Evolutionary conservation across 257 asterid species (phyloP).

Genomic region (Mentha longifolia): DNA sequence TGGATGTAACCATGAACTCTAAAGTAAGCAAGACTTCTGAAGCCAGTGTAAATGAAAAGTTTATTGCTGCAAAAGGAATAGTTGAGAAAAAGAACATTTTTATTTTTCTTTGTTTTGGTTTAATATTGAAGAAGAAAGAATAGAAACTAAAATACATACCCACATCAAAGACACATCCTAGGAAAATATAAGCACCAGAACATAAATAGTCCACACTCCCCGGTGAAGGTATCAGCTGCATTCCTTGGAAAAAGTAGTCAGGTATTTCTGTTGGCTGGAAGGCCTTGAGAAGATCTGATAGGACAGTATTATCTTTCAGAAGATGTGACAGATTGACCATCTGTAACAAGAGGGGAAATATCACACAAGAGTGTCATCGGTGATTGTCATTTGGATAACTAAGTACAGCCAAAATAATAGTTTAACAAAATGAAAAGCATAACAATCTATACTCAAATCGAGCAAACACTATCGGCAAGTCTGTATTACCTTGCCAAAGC

Average conservation of each 20-base stretch:
- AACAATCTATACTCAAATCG: slow-evolving; percentile 10
- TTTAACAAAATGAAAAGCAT: not conserved
- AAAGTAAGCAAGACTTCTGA: slow-evolving; percentile 70
- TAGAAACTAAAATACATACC: slow-evolving; percentile 53
- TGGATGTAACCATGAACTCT: slow-evolving; percentile 57
- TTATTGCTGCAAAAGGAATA: slow-evolving; percentile 57
- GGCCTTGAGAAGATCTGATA: slow-evolving; percentile 66
- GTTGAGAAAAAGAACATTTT: slow-evolving; percentile 26
- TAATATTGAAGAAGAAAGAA: slow-evolving; percentile 17
- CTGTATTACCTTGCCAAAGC: slow-evolving; percentile 80
- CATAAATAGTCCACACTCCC: slow-evolving; percentile 69
- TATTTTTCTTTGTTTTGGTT: not conserved
- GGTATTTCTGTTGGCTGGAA: slow-evolving; percentile 65
- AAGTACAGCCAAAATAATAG: slow-evolving; percentile 19
- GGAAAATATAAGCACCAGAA: slow-evolving; percentile 64
- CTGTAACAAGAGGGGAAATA: slow-evolving; percentile 44
- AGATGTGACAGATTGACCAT: slow-evolving; percentile 62
- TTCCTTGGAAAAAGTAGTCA: slow-evolving; percentile 56
- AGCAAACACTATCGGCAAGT: slow-evolving; percentile 16
- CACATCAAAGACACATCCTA: slow-evolving; percentile 59
- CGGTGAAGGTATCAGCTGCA: slow-evolving; percentile 58
- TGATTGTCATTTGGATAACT: slow-evolving; percentile 21
- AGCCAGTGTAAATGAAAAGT: slow-evolving; percentile 74
- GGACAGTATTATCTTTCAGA: slow-evolving; percentile 56
- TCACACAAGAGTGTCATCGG: not conserved